Base-by-base conservation (phyloP, 169 alveolate species). In the Miamiensis avidus region DNA sequence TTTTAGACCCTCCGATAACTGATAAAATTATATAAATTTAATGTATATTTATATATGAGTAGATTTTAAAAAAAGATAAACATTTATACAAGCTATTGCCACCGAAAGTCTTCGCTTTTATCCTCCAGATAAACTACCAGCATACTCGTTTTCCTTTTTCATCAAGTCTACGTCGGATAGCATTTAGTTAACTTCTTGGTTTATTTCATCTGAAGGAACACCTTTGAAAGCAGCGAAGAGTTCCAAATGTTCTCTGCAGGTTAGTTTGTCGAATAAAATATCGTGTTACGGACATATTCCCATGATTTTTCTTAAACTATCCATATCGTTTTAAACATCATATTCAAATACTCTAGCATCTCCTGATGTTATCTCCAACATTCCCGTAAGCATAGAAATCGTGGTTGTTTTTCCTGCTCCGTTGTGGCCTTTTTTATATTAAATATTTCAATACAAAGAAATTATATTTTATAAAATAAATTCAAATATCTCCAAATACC, bases 381-480 rank as follows among this genome's bases (percentile, higher is more conserved):
- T 29, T 0, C 97, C 97, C 33, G 96, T 89, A 81, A 94, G 82
- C 90, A 94, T 92, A 16, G 94, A 93, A 29, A 94, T 91, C 15
- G 94, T 84, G 1, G 97, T 94, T 0, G 96, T 89, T 82, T 94
- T 94, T 1, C 97, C 97, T 26, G 97, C 97, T 26, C 97, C 97
- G 65, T 94, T 94, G 74, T 88, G 97, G 11, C 98, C 78, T 31
- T 81, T 33, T 0, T 88, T 85, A 30, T 85, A 83, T 73, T 77
- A 75, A 4, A 87, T 72, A 82, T 91, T 87, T 1, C 74, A 16
- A 25, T 84, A 84, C 69, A 64, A 77, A 31, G 72, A 87, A 33
- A 31, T 64, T 27, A 90, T 93, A 25, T 65, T 34, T 28, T 96
- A 96, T 34, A 83, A 82, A 0, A 96, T 88, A 20, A 96, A 84